A percentile compares a stretch with the other conserved stretches of the same genome.
Evolutionary conservation across 306 rosid genomes (phyloP).

Genomic region (Crotalaria pallida): DNA sequence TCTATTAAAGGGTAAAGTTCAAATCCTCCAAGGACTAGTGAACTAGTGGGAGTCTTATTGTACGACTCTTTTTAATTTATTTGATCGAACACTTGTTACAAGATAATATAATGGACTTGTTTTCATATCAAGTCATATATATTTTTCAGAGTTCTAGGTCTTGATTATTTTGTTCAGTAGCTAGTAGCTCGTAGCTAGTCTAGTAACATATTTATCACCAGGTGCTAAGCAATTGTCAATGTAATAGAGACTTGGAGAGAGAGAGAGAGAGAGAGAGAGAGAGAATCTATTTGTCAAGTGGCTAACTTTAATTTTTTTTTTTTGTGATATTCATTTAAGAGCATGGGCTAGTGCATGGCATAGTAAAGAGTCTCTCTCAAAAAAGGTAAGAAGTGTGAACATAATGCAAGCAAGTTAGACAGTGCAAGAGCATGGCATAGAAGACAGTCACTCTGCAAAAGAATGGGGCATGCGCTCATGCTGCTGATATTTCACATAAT

Average conservation of each 20-base stretch:
- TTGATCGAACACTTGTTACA: background rate
- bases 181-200: background rate
- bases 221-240: constrained; percentile 1
- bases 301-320: no score
- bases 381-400: background rate
- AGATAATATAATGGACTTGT: background rate
- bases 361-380: constrained; percentile 9
- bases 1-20: no score
- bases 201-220: constrained; percentile 8
- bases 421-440: background rate
- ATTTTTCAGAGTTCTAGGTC: background rate
- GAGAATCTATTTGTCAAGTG: background rate
- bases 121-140: background rate
- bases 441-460: constrained; percentile 1
- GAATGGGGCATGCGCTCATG: constrained; percentile 37
- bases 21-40: no score
- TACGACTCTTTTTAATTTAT: background rate
- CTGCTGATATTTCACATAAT: constrained; percentile 35
- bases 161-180: background rate
- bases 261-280: background rate
- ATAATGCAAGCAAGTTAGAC: background rate
- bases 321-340: constrained; percentile 16
- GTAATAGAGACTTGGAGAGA: background rate
- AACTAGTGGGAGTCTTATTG: no score
- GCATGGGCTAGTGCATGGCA: constrained; percentile 9